Evolutionary conservation across 805 yeast species (phyloP).

Genomic region (Candida ovalis): DNA sequence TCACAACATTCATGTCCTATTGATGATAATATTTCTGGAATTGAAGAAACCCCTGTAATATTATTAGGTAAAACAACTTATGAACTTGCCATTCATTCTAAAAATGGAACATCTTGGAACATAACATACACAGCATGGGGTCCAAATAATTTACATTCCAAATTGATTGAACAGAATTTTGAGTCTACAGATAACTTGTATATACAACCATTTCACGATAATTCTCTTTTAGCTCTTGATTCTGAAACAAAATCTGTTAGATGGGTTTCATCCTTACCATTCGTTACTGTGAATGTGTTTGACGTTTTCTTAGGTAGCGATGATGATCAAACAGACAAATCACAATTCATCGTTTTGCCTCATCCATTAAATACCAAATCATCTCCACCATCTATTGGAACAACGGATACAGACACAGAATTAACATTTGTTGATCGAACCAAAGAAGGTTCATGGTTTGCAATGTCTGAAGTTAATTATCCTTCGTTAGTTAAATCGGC

Average conservation of each 20-base stretch:
- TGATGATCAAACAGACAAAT: slow-evolving; percentile 10
- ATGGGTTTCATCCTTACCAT: slow-evolving; percentile 76
- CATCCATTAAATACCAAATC: slow-evolving; percentile 51
- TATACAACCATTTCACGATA: slow-evolving; percentile 81
- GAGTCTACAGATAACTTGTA: slow-evolving; percentile 69
- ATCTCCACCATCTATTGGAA: not conserved
- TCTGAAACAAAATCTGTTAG: slow-evolving; percentile 62
- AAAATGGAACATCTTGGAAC: slow-evolving; percentile 71
- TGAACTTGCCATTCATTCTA: slow-evolving; percentile 73
- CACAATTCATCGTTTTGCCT: slow-evolving; percentile 52
- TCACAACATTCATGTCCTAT: slow-evolving; percentile 7
- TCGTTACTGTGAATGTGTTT: slow-evolving; percentile 71
- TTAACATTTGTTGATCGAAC: slow-evolving; percentile 70
- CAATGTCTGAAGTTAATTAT: slow-evolving; percentile 71
- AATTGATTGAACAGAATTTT: slow-evolving; percentile 43
- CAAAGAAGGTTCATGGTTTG: slow-evolving; percentile 71
- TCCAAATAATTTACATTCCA: slow-evolving; percentile 75
- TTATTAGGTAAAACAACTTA: slow-evolving; percentile 70
- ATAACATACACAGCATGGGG: slow-evolving; percentile 89
- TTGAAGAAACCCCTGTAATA: slow-evolving; percentile 32
- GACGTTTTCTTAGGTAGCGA: slow-evolving; percentile 51
- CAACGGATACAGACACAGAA: slow-evolving; percentile 3
- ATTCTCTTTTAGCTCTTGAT: slow-evolving; percentile 72
- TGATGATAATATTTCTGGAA: slow-evolving; percentile 9
- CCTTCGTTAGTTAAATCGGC: slow-evolving; percentile 83